phyloP scores from a whole-genome alignment of 148 eudicot species.

The Rhododendron kiyosumense region DNA sequence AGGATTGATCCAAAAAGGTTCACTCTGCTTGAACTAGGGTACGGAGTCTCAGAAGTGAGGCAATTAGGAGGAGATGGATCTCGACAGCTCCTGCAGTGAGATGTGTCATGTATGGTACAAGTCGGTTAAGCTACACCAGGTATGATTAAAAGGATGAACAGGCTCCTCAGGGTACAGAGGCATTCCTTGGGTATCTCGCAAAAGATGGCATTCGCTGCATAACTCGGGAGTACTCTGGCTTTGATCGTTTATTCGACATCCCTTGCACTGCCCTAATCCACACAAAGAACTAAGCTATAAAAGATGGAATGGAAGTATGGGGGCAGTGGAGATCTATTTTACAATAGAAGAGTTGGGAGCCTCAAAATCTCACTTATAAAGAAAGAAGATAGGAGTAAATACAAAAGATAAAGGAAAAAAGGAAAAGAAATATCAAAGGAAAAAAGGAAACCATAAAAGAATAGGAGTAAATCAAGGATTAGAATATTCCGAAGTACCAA shows the following conservation, averaged over 20 bases:
- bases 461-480: background rate
- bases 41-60: background rate
- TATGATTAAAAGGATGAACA: background rate
- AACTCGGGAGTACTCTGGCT: slow-evolving; percentile 45
- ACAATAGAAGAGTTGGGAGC: background rate
- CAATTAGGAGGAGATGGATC: slow-evolving; percentile 5
- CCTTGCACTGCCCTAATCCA: slow-evolving; percentile 52
- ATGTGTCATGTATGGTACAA: background rate
- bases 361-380: background rate
- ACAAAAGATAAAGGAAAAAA: background rate
- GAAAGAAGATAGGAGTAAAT: background rate
- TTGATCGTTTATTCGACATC: slow-evolving; percentile 48
- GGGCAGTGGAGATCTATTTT: background rate
- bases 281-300: background rate
- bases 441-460: background rate
- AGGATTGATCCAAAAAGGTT: background rate
- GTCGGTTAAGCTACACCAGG: slow-evolving; percentile 1
- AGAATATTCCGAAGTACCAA: background rate
- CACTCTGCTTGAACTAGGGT: background rate
- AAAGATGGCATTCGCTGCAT: slow-evolving; percentile 55
- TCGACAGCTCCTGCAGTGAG: background rate
- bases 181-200: slow-evolving; percentile 44
- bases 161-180: slow-evolving; percentile 47
- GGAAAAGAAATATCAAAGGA: background rate
- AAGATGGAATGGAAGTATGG: background rate